These are phyloP conservation scores for Aspergillus funiculosus DNA, from an alignment of 495 filamentous ascomycete species.

Conservation along the genomic window DNA sequence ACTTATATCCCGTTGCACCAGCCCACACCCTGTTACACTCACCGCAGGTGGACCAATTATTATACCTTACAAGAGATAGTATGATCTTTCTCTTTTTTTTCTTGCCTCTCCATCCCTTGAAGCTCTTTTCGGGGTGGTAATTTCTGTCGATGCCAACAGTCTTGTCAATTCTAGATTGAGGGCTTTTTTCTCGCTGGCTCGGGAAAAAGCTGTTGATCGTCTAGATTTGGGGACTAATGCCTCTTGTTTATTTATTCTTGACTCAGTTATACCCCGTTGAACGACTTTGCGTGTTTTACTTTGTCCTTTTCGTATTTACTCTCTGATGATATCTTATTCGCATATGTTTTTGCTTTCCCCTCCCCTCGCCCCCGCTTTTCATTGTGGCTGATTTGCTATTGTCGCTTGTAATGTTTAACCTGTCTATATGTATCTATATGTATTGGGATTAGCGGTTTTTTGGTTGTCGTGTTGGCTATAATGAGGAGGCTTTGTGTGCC, in stretches of 20 bases:
- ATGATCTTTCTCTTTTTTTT: constrained; percentile 10
- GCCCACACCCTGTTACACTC: background rate
- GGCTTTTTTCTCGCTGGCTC: constrained; percentile 17
- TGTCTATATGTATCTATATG: constrained; percentile 15
- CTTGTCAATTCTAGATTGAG: constrained; percentile 6
- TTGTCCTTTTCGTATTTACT: background rate
- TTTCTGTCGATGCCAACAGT: constrained; percentile 12
- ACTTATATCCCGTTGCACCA: background rate
- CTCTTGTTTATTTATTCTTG: constrained; percentile 13
- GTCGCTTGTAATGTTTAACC: constrained; percentile 1
- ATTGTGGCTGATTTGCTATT: background rate
- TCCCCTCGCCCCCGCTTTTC: background rate
- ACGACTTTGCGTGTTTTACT: constrained; percentile 15
- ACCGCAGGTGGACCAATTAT: background rate
- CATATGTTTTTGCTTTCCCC: background rate
- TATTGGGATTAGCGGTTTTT: constrained; percentile 16
- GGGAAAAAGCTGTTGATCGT: constrained; percentile 3
- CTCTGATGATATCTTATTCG: constrained; percentile 2
- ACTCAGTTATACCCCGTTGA: constrained; percentile 18
- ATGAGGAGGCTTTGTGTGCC: constrained; percentile 11
- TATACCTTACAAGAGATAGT: background rate
- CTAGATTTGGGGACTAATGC: background rate
- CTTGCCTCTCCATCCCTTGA: constrained; percentile 15
- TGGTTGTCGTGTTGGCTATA: constrained; percentile 10
- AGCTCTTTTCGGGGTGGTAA: constrained; percentile 18